Conservation (phyloP, 805 yeast species). For the Citeromyces matritensis region DNA sequence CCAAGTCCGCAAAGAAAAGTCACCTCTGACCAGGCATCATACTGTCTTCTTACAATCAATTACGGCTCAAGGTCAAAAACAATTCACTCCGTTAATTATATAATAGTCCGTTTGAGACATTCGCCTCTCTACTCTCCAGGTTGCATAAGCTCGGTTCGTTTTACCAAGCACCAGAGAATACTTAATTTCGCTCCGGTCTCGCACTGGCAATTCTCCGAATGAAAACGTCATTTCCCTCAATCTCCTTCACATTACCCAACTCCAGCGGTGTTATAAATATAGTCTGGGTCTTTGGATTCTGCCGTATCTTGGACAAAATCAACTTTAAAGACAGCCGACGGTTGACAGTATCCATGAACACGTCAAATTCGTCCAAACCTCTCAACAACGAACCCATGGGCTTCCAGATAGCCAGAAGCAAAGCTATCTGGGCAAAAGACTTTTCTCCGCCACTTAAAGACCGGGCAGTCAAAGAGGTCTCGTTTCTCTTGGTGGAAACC, state of each 20-base stretch:
- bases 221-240: not conserved
- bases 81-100: too few relatives aligned
- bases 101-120: too few relatives aligned
- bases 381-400: conserved; percentile 79
- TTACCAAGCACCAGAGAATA: too few relatives aligned
- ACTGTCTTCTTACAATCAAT: too few relatives aligned
- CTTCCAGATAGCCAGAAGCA: conserved; percentile 82
- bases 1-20: too few relatives aligned
- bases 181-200: too few relatives aligned
- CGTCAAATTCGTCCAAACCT: conserved; percentile 94
- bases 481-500: conserved; percentile 47
- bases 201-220: conserved; percentile 3
- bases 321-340: conserved; percentile 65
- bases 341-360: conserved; percentile 91
- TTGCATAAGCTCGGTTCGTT: too few relatives aligned
- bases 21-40: too few relatives aligned
- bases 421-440: conserved; percentile 82
- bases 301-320: conserved; percentile 52
- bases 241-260: conserved; percentile 41
- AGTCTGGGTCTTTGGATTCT: conserved; percentile 62
- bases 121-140: too few relatives aligned
- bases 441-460: conserved; percentile 96
- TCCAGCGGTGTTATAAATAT: conserved; percentile 92
- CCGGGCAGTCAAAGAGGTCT: conserved; percentile 51
- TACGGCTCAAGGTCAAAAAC: too few relatives aligned